Evolutionary conservation across 768 basidiomycete genomes (phyloP), one percentile per base, ranked within the genome.

Genomic region (Lactifluus rugatus): DNA sequence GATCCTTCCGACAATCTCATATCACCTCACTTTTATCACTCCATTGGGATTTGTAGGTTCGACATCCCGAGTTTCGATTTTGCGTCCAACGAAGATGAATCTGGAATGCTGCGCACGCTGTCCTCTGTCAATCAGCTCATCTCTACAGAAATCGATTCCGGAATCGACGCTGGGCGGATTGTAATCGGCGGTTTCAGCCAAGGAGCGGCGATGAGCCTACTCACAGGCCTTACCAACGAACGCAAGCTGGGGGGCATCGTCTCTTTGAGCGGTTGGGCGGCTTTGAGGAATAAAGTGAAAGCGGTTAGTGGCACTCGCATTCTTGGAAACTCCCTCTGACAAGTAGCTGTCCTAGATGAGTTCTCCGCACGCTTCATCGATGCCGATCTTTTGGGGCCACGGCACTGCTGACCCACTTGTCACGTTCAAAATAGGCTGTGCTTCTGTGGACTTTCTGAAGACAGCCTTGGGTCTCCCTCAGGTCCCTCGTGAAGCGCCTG

Each of bases 101-200:
- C 63, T 13, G 89, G 89, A 44, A 87, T 96, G 81, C 75, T 87
- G 32, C 68, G 79, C 31, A 82, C 87, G 32, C 78, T 81, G 8
- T 71, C 75, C 28, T 70, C 76, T 26, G 75, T 95, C 64, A 84
- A 84, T 65, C 71, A 78, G 57, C 73, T 94, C 62, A 84, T 98
- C 66, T 75, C 80, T 13, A 75, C 77, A 2, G 93, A 97, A 70
- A 75, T 93, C 19, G 81, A 83, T 48, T 75, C 77, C 8, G 89
- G 89, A 34, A 81, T 86, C 52, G 77, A 82, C 9, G 72, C 85
- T 25, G 75, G 77, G 54, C 81, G 87, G 51, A 87, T 95, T 65
- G 78, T 95, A 32, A 71, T 97, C 23, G 92, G 90, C 36, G 93
- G 93, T 10, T 95, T 94, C 73, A 87, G 84, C 60, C 93, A 95